Evolutionary conservation across 345 rosid species (phyloP).

Genomic region (Toxicodendron radicans): DNA sequence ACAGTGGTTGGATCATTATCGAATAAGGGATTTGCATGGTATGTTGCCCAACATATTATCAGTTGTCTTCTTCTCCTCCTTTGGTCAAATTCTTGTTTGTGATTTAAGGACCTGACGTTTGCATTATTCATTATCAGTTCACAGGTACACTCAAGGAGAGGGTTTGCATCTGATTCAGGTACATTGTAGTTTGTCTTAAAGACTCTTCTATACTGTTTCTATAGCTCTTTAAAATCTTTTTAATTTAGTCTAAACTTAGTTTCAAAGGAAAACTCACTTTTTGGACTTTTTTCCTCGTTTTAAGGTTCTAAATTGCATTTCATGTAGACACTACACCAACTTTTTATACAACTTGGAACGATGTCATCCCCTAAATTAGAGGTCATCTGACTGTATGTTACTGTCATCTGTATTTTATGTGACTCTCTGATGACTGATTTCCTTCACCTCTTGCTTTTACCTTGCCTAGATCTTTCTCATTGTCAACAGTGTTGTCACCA

Average conservation of each 20-base stretch:
- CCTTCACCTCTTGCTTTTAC: background rate
- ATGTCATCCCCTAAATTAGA: background rate
- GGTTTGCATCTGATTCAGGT: slow-evolving; percentile 83
- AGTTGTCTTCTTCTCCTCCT: background rate
- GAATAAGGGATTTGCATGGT: slow-evolving; percentile 39
- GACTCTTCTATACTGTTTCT: background rate
- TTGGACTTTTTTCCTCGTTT: background rate
- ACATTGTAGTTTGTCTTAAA: slow-evolving; percentile 11
- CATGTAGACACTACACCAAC: background rate
- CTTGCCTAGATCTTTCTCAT: background rate
- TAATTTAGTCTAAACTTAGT: background rate
- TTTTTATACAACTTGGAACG: background rate
- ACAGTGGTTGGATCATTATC: slow-evolving; percentile 32
- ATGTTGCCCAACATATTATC: slow-evolving; percentile 1
- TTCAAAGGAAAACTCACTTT: background rate
- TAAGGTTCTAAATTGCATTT: background rate
- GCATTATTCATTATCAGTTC: slow-evolving; percentile 43
- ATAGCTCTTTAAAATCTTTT: background rate
- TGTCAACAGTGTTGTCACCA: background rate
- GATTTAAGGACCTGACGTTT: slow-evolving; percentile 3
- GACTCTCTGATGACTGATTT: background rate
- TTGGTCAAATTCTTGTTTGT: background rate
- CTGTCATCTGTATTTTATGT: background rate
- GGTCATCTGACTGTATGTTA: background rate
- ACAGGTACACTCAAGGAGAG: slow-evolving; percentile 49